Evolutionary conservation across 2,329 filamentous ascomycete genomes (phyloP).

Genomic region (Dactylella cylindrospora): DNA sequence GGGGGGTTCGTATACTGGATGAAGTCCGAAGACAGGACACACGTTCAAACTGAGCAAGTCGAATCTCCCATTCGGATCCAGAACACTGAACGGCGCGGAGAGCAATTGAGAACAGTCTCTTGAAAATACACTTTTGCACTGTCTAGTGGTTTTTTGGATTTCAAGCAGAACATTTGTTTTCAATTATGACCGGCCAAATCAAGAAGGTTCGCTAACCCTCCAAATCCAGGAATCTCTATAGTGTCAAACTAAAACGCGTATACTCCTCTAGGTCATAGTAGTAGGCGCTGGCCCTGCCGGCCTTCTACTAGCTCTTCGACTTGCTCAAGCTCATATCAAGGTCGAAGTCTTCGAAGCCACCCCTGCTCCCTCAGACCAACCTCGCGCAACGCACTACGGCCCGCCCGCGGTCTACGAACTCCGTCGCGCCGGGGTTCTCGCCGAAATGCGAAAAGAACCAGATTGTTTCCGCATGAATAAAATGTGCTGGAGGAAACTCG

Average conservation of each 20-base stretch:
- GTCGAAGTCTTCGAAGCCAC: slow-evolving; percentile 62
- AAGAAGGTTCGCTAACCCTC: slow-evolving; percentile 31
- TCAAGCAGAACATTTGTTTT: not conserved
- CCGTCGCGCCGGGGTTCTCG: slow-evolving; percentile 61
- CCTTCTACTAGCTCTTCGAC: slow-evolving; percentile 58
- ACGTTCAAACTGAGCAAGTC: not conserved
- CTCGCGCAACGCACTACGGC: slow-evolving; percentile 65
- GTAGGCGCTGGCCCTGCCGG: slow-evolving; percentile 59
- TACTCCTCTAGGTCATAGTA: slow-evolving; percentile 53
- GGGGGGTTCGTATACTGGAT: not conserved
- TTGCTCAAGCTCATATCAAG: slow-evolving; percentile 59
- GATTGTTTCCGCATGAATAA: slow-evolving; percentile 53
- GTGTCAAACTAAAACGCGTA: not conserved
- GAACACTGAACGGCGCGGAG: not conserved
- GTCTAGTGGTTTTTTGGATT: not conserved
- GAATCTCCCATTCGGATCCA: not conserved
- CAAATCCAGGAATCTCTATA: not conserved
- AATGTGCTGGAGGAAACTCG: slow-evolving; percentile 56
- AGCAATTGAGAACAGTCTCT: no score
- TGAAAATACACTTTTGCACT: no score
- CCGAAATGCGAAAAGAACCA: slow-evolving; percentile 55
- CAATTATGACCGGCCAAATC: slow-evolving; percentile 21
- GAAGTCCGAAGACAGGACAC: not conserved
- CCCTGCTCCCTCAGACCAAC: slow-evolving; percentile 60
- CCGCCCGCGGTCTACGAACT: slow-evolving; percentile 62